phyloP scores from a whole-genome alignment of 495 filamentous ascomycete species.

The Penicillium antarcticum region DNA sequence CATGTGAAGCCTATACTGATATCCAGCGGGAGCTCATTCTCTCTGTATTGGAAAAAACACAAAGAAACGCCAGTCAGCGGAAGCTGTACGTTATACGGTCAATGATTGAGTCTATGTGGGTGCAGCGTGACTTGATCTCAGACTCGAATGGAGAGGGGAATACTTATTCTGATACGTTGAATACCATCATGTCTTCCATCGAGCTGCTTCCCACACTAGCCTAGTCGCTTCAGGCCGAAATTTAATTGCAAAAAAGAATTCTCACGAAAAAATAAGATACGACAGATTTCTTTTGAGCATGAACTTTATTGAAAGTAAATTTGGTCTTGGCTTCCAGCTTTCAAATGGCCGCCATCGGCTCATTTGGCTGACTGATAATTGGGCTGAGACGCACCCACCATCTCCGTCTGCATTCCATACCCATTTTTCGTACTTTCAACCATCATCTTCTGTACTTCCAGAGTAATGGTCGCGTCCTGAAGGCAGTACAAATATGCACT shows the following conservation, averaged over 20 bases:
- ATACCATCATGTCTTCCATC: constrained; percentile 1
- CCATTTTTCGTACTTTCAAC: constrained; percentile 14
- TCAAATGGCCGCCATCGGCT: constrained; percentile 13
- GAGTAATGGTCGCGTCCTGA: constrained; percentile 36
- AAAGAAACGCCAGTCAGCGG: background rate
- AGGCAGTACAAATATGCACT: constrained; percentile 48
- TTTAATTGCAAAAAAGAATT: too few relatives aligned
- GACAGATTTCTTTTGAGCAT: too few relatives aligned
- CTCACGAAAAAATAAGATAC: too few relatives aligned
- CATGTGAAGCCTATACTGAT: constrained; percentile 8
- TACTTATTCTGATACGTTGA: background rate
- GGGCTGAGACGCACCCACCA: constrained; percentile 28
- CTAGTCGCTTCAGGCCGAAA: too few relatives aligned
- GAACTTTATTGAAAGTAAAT: background rate
- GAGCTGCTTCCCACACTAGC: background rate
- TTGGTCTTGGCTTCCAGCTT: too few relatives aligned
- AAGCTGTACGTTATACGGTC: background rate
- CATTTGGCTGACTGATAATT: constrained; percentile 21
- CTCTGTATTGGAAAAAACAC: constrained; percentile 4
- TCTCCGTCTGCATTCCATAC: constrained; percentile 16
- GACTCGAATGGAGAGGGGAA: background rate
- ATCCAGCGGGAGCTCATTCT: constrained; percentile 1
- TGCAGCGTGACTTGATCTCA: background rate
- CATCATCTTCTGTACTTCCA: constrained; percentile 33
- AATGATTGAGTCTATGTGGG: constrained; percentile 6